phyloP scores from a whole-genome alignment of 2,329 filamentous ascomycete species.

The Paraphaeosphaeria sporulosa region DNA sequence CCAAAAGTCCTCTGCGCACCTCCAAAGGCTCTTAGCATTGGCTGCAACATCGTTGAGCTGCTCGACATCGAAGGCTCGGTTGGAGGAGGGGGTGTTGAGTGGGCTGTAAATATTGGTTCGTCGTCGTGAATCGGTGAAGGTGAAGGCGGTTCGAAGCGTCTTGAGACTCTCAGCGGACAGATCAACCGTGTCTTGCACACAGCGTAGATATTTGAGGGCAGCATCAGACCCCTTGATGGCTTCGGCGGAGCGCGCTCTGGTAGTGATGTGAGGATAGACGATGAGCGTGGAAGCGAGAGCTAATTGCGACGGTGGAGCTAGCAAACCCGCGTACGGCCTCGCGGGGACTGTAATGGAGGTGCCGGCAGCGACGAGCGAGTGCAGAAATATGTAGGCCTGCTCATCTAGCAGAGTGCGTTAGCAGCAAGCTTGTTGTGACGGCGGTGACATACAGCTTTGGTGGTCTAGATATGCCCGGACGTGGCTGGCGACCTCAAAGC shows the following conservation, averaged over 20 bases:
- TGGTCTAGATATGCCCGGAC: slow-evolving; percentile 47
- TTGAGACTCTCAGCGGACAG: slow-evolving; percentile 64
- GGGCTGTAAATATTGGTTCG: slow-evolving; percentile 26
- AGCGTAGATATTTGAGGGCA: slow-evolving; percentile 74
- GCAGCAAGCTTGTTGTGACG: background rate
- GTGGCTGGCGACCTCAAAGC: slow-evolving; percentile 47
- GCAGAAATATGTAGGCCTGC: slow-evolving; percentile 44
- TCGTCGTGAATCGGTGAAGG: slow-evolving; percentile 58
- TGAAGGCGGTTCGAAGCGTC: slow-evolving; percentile 75
- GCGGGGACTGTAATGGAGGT: slow-evolving; percentile 44
- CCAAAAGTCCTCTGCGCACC: slow-evolving; percentile 87
- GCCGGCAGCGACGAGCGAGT: slow-evolving; percentile 41
- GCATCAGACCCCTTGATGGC: slow-evolving; percentile 69
- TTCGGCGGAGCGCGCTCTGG: slow-evolving; percentile 68
- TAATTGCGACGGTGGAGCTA: slow-evolving; percentile 76
- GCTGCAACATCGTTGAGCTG: slow-evolving; percentile 54
- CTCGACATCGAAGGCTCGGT: slow-evolving; percentile 50
- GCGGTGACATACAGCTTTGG: slow-evolving; percentile 36
- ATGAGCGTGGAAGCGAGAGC: slow-evolving; percentile 80
- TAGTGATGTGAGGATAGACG: slow-evolving; percentile 83
- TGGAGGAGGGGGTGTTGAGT: slow-evolving; percentile 34
- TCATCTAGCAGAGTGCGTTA: slow-evolving; percentile 32
- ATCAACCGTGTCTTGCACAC: slow-evolving; percentile 70
- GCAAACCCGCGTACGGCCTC: slow-evolving; percentile 58
- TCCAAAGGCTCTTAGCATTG: slow-evolving; percentile 73